Base-by-base conservation (phyloP, 129 eudicot genomes). In the Ambrosia trifida region DNA sequence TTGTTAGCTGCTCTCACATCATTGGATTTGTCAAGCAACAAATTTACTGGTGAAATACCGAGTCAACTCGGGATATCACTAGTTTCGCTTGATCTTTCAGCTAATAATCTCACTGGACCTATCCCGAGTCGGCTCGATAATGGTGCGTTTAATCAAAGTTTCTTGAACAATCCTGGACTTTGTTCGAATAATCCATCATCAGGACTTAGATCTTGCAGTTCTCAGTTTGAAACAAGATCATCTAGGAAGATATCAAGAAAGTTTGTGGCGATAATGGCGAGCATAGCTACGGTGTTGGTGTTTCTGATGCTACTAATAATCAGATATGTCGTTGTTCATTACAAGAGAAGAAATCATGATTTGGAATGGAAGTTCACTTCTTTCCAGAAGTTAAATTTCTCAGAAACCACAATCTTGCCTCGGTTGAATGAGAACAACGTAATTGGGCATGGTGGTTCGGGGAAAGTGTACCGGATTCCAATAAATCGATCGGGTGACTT, bases 371-470 rank as follows among this genome's bases (percentile, higher is more conserved):
- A 83, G 49, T 76, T 89, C 67, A 92, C 91, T 73, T 78, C 98
- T 31, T 92, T 92, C 78, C 98, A 89, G 69, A 81, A 78, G 68
- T 70, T 92, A 58, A 80, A 60, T 41, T 92, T 92, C 83, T 86
- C 89, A 5, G 94, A 89, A 68, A 72, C 84, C 33, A 75, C 82
- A 32, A 85, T 94, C 44, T 68, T 89, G 61, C 75, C 90, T 18
- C 72, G 79, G 43, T 79, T 94, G 81, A 89, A 79, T 1, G 98
- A 94, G 5, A 72, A 59, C 17, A 87, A 89, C 60, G 59, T 83
- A 69, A 87, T 94, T 7, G 98, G 98, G 11, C 82, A 81, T 3
- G 98, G 98, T n/a, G 98, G 98, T 45, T 94, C 93, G 0, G 98
- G 98, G 16, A 80, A 76, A 70, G 98, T 94, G 17, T 89, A 87